phyloP scores from a whole-genome alignment of 768 basidiomycete species.

The Trametes elegans region DNA sequence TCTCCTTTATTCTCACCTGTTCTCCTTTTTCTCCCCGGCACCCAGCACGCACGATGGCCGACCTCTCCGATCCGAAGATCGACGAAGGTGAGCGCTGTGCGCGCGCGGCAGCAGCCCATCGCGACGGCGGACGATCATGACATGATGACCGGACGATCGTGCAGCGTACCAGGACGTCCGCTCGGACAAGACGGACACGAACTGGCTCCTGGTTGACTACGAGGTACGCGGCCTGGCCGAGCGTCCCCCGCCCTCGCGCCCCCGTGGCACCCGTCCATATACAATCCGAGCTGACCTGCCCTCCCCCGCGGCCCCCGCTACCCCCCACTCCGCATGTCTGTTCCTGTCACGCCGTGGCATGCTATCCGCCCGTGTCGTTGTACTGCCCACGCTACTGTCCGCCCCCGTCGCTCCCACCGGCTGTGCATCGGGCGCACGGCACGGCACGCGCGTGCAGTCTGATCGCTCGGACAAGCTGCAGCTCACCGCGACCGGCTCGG shows the following conservation, averaged over 20 bases:
- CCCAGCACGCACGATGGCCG: conserved; percentile 54
- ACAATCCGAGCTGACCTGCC: too few relatives aligned
- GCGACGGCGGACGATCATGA: conserved; percentile 28
- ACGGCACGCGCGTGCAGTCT: conserved; percentile 47
- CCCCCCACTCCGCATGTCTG: too few relatives aligned
- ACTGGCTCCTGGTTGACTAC: conserved; percentile 91
- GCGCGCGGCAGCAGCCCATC: conserved; percentile 1
- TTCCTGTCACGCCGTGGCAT: too few relatives aligned
- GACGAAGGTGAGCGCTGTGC: conserved; percentile 58
- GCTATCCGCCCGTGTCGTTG: too few relatives aligned
- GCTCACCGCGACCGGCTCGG: conserved; percentile 76
- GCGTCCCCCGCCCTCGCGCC: neutral
- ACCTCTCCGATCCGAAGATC: conserved; percentile 73
- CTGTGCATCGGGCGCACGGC: too few relatives aligned
- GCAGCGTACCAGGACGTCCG: conserved; percentile 88
- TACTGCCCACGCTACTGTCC: too few relatives aligned
- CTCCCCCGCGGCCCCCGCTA: too few relatives aligned
- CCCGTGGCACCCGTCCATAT: too few relatives aligned
- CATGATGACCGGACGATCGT: conserved; percentile 17
- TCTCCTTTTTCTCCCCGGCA: neutral
- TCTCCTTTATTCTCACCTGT: neutral
- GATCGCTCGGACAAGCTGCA: conserved; percentile 80
- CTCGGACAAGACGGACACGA: conserved; percentile 79
- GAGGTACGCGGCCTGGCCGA: conserved; percentile 48
- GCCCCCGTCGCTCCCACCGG: too few relatives aligned